A percentile compares a stretch with the other conserved stretches of the same genome.
Evolutionary conservation across 2,329 filamentous ascomycete genomes (phyloP).

Genomic region (Fusarium miscanthi): DNA sequence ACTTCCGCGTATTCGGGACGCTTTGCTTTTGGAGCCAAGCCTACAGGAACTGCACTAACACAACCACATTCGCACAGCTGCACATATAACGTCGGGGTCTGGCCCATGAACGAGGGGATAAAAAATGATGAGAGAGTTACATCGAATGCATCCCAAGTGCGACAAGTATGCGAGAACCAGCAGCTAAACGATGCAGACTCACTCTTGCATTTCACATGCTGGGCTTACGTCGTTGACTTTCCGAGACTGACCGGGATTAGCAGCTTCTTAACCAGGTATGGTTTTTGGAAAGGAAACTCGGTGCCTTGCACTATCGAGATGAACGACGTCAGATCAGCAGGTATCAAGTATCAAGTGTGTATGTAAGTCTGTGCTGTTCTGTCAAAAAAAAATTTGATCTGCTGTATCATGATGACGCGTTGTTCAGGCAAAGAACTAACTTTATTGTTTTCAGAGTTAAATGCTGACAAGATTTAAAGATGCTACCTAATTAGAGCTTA

Average conservation of each 20-base stretch:
- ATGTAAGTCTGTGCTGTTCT: not conserved
- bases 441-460: not conserved
- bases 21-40: not conserved
- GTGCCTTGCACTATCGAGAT: constrained; percentile 33
- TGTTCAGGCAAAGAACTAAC: not conserved
- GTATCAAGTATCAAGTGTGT: not conserved
- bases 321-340: constrained; percentile 27
- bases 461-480: constrained; percentile 1
- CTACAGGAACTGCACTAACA: not conserved
- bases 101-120: not conserved
- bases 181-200: constrained; percentile 17
- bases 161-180: constrained; percentile 22
- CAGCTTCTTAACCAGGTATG: not conserved
- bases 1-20: constrained; percentile 22
- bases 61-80: not conserved
- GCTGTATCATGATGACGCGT: constrained; percentile 21
- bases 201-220: constrained; percentile 16
- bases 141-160: constrained; percentile 11
- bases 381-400: not conserved
- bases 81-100: not conserved
- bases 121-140: constrained; percentile 8
- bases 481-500: not conserved
- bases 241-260: constrained; percentile 11
- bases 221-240: constrained; percentile 36
- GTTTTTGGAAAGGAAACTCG: not conserved